Base-by-base conservation (phyloP, 768 basidiomycete species). In the Mycena polygramma region DNA sequence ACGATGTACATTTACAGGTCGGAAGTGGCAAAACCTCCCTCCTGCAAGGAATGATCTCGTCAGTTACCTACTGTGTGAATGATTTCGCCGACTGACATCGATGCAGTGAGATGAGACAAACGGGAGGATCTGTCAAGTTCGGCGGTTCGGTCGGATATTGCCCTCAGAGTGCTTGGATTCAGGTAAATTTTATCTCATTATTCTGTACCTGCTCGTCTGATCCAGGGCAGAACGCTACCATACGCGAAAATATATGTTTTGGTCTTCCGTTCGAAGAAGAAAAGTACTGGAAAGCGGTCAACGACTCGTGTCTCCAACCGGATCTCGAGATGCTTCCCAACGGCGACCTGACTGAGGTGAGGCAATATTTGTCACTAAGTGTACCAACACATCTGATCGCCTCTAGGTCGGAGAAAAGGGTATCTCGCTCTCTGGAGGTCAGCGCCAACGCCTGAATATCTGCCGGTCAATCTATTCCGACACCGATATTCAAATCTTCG, bases 91-190 rank as follows among this genome's bases (percentile, higher is more conserved):
- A 41, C 41, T 41, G 15, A 41, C 41, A 41, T 11, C 10, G 10
- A 41, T 41, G 41, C 41, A 41, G 41, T 4, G 95, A 97, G 79
- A 97, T 97, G 95, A 84, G 91, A 67, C 84, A 85, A 72, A 90
- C 88, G 0, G 77, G 81, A 15, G 95, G 95, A 3, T 86, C 81
- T 11, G 88, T 94, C 46, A 84, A 82, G 39, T 94, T 96, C 75
- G 92, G 94, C 66, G 94, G 92, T 0, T 87, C 88, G 13, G 87
- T 95, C 13, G 91, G 90, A 0, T 95, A 96, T 78, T 96, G 94
- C 74, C 90, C 92, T 19, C 96, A 98, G 77, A 91, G 86, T 52
- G 92, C 96, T 14, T 98, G 96, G 95, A 97, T 98, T 67, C 94
- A 96, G 79, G 90, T 88, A 67, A 71, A 68, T 67, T 36, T 19